Evolutionary conservation across 768 basidiomycete genomes (phyloP).

Genomic region (Lanmaoa rubissima): DNA sequence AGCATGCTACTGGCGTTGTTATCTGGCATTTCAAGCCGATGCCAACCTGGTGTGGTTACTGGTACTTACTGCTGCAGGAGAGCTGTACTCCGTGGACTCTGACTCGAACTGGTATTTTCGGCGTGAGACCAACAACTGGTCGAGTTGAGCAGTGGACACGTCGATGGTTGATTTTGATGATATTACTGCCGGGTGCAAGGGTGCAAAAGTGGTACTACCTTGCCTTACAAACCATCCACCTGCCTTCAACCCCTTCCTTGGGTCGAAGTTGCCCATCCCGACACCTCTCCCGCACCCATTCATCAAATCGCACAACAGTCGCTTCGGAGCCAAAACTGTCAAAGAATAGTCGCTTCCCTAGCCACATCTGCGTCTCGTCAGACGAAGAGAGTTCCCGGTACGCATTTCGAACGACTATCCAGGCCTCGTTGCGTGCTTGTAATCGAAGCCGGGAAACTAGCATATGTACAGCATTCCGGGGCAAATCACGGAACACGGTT

Average conservation of each 20-base stretch:
- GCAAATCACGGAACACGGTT: constrained; percentile 23
- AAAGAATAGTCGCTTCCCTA: constrained; percentile 48
- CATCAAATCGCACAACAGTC: constrained; percentile 36
- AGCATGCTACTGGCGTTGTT: not conserved
- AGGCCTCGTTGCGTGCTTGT: constrained; percentile 53
- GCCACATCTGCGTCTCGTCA: constrained; percentile 45
- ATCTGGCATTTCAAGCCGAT: no score
- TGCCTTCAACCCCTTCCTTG: constrained; percentile 56
- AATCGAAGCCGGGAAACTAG: constrained; percentile 48
- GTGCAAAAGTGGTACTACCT: constrained; percentile 24
- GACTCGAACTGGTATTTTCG: not conserved
- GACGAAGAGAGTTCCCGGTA: constrained; percentile 57
- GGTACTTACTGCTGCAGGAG: not conserved
- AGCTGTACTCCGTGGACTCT: not conserved
- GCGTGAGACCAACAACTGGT: not conserved
- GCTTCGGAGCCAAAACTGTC: constrained; percentile 33
- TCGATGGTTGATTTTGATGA: no score
- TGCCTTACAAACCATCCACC: constrained; percentile 61
- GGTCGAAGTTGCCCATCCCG: constrained; percentile 46
- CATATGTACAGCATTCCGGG: constrained; percentile 41
- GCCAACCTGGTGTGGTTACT: no score
- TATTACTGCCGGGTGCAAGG: not conserved
- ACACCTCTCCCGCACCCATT: constrained; percentile 51
- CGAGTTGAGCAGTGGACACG: not conserved
- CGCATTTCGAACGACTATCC: constrained; percentile 57